Conservation (phyloP, 805 yeast species). For the Saturnispora mendoncae region DNA sequence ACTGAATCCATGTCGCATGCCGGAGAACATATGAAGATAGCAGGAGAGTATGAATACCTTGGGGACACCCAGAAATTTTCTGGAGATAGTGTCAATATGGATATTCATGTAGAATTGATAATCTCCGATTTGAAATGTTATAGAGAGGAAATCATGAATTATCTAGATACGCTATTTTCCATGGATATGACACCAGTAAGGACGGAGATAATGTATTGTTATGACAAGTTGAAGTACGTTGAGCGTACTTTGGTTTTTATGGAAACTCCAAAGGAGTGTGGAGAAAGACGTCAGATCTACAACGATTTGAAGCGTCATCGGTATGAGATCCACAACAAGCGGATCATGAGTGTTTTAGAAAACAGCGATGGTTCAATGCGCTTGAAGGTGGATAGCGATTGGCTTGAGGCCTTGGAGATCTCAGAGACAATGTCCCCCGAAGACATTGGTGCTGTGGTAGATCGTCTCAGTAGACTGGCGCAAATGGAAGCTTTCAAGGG, state of each 20-base stretch:
- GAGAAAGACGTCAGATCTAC: neutral
- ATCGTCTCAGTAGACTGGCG: no score
- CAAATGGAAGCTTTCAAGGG: neutral
- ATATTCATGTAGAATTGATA: neutral
- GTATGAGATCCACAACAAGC: neutral
- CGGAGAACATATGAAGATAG: no score
- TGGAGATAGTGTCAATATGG: neutral
- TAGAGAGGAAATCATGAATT: neutral
- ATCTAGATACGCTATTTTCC: neutral
- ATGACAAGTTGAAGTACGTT: neutral
- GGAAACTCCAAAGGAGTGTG: neutral
- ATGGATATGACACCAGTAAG: neutral
- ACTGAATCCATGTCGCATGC: no score
- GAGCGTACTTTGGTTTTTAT: neutral
- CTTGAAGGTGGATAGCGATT: no score
- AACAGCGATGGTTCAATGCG: neutral
- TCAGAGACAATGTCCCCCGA: no score
- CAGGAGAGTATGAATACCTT: no score
- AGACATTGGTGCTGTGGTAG: no score
- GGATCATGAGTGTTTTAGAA: neutral
- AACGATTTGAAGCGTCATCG: neutral
- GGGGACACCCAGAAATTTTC: neutral
- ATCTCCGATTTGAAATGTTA: conserved; percentile 1
- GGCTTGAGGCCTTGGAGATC: no score
- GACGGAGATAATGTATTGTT: neutral